phyloP scores from a whole-genome alignment of 2,329 filamentous ascomycete genomes.

The Aspergillus fumigatiaffinis region DNA sequence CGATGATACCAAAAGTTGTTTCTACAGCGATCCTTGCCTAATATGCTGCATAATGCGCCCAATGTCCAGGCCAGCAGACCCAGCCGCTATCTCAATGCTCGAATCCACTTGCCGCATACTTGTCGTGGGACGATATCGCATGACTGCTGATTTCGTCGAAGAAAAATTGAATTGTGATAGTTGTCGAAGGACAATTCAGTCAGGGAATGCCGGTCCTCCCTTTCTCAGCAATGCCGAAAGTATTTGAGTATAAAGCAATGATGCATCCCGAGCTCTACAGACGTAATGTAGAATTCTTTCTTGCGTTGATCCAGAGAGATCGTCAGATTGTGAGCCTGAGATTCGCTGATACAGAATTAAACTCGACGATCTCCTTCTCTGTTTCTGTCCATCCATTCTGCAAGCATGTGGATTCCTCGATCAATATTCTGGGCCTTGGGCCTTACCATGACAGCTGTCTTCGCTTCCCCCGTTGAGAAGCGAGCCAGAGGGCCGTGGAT shows the following conservation, averaged over 20 bases:
- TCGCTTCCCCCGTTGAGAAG: constrained; percentile 19
- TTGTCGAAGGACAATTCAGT: constrained; percentile 3
- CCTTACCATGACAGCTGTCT: constrained; percentile 9
- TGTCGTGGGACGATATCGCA: constrained; percentile 1
- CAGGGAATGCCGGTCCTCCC: background rate
- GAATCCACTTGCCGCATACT: background rate
- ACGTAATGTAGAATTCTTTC: background rate
- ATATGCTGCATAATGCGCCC: background rate
- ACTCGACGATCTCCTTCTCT: background rate
- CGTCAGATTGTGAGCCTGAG: background rate
- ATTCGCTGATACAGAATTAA: constrained; percentile 1
- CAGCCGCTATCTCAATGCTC: constrained; percentile 3
- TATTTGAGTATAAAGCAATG: constrained; percentile 10
- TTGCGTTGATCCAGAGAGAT: background rate
- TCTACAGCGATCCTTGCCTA: constrained; percentile 4
- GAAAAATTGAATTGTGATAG: background rate
- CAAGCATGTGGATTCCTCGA: constrained; percentile 6
- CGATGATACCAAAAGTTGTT: constrained; percentile 2
- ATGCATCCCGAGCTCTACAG: background rate
- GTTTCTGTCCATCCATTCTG: background rate
- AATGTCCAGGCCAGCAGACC: constrained; percentile 2
- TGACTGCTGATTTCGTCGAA: constrained; percentile 6
- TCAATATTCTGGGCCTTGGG: constrained; percentile 3
- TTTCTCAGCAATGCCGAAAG: background rate
- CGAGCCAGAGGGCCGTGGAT: constrained; percentile 16